Percentiles rank a stretch among this genome's conserved stretches.
phyloP scores from a whole-genome alignment of 2,329 filamentous ascomycete genomes.

The Colletotrichum coccodes region DNA sequence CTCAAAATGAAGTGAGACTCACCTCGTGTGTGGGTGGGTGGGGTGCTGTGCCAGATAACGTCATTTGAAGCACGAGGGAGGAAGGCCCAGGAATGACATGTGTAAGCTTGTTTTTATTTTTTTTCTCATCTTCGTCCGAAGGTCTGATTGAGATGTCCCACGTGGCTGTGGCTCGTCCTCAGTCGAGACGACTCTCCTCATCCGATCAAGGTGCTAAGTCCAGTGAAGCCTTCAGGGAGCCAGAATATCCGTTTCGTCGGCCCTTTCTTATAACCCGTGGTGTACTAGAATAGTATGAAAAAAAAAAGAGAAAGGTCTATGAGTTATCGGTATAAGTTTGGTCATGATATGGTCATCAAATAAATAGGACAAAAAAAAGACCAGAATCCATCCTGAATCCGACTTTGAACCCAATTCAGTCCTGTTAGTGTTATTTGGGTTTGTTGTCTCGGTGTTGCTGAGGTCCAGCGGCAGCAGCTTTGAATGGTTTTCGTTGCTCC shows the following conservation, averaged over 20 bases:
- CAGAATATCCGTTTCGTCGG: background rate
- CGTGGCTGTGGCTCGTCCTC: background rate
- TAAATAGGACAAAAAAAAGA: background rate
- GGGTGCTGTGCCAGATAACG: background rate
- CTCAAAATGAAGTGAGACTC: background rate
- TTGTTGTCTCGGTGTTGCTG: conserved; percentile 15
- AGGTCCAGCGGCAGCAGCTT: conserved; percentile 15
- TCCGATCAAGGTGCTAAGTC: background rate
- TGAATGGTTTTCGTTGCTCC: background rate
- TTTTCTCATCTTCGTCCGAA: background rate
- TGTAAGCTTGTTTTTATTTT: background rate
- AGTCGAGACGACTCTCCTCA: background rate
- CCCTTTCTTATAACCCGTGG: background rate
- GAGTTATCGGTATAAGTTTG: conserved; percentile 11
- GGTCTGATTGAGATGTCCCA: background rate
- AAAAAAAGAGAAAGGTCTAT: conserved; percentile 11
- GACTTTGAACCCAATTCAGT: conserved; percentile 13
- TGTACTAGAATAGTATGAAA: background rate
- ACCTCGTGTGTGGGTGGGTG: background rate
- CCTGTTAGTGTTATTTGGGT: background rate
- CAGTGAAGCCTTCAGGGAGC: background rate
- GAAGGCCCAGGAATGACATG: background rate
- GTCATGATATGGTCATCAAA: conserved; percentile 26
- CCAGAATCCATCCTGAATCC: background rate
- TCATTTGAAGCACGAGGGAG: background rate